Conservation (phyloP, 768 basidiomycete species). For the Psilocybe azurescens region DNA sequence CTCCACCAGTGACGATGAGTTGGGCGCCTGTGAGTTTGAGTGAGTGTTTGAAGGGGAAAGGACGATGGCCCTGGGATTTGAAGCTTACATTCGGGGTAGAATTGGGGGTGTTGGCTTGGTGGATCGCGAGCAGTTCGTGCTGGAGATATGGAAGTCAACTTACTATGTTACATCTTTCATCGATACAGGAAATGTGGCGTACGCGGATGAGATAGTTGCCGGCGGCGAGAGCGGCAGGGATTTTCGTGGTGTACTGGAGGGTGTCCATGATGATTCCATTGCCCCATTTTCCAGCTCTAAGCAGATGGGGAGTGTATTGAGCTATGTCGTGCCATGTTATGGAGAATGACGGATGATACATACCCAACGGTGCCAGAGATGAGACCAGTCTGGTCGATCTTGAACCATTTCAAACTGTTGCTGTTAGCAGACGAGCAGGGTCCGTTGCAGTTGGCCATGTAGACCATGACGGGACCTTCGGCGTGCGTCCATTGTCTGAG, state of each 20-base stretch:
- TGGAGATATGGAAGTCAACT: slow-evolving; percentile 1
- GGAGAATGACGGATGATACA: not conserved
- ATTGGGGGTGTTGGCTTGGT: slow-evolving; percentile 45
- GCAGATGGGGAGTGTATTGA: not conserved
- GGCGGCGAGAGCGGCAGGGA: slow-evolving; percentile 37
- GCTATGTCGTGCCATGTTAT: not conserved
- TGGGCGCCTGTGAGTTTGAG: slow-evolving; percentile 30
- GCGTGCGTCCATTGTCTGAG: slow-evolving; percentile 39
- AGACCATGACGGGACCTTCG: slow-evolving; percentile 41
- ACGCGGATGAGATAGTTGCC: slow-evolving; percentile 44
- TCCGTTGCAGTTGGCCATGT: slow-evolving; percentile 41
- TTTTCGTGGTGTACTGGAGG: slow-evolving; percentile 36
- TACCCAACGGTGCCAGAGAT: slow-evolving; percentile 38
- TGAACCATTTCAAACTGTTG: slow-evolving; percentile 41
- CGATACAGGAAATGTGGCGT: not conserved
- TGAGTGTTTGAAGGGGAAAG: not conserved
- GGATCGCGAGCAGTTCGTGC: slow-evolving; percentile 43
- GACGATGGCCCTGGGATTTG: not conserved
- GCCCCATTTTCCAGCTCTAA: slow-evolving; percentile 35
- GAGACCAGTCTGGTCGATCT: slow-evolving; percentile 39
- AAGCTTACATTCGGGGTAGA: slow-evolving; percentile 42
- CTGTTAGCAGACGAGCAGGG: slow-evolving; percentile 37
- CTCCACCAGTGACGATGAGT: slow-evolving; percentile 41
- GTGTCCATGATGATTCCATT: slow-evolving; percentile 32
- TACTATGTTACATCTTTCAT: not conserved